Evolutionary conservation across 116 monocot genomes (phyloP), one percentile per base, ranked within the genome.

Genomic region (Posidonia oceanica): DNA sequence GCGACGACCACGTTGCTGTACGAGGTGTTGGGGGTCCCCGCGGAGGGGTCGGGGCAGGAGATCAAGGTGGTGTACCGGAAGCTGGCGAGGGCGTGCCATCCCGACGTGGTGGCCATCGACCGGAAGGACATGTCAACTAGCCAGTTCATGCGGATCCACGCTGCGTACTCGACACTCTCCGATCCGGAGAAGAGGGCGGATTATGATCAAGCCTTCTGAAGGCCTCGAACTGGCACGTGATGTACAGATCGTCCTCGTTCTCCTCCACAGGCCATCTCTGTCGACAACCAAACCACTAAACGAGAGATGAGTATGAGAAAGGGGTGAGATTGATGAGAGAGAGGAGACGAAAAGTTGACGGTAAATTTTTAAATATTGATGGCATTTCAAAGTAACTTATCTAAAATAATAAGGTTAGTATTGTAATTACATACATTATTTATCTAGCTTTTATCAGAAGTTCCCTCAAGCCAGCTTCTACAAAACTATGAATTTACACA

Each of bases 1-100:
- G 3, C 74, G 14, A 39, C 54, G 20, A 57, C 53, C 17, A 16
- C 42, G 48, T 80, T 84, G 29, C 82, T 84, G 44, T 88, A 88
- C 80, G 75, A 84, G 21, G 74, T 83, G 15, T 75, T 84, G 51
- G 88, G 80, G 20, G 15, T 88, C 14, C 14, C 65, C 4, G 68
- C 63, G 36, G 65, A 61, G 3, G 84, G 84, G 12, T 72, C 75
- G 8, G 2, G 17, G 12, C 71, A 58, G 64, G 93, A 93, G 65
- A 89, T 93, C 81, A 93, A 87, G 74, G 68, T 80, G 16, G 89
- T 89, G 53, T 93, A 93, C 75, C 76, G 93, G 73, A 70, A 75
- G 41, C 69, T 89, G 29, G 93, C 86, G 29, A 82, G 83, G 52
- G 65, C 75, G 38, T 75, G 76, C 75, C 93, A 93, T 79, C 93